These are phyloP conservation scores for Leccinum pallidistipes DNA, from an alignment of 1,284 basidiomycete genomes.

Conservation along the genomic window DNA sequence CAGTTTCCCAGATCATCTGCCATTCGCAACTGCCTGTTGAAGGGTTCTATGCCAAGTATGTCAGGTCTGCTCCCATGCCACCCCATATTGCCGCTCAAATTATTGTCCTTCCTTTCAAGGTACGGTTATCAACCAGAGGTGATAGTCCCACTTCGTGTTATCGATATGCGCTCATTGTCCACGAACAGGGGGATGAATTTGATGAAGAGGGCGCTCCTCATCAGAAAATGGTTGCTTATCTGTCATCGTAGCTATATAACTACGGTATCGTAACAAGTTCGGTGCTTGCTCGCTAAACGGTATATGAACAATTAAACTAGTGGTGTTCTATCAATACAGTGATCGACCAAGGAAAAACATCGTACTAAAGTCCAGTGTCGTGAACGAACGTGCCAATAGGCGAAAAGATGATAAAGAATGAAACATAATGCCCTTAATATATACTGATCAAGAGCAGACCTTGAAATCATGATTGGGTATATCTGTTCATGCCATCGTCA, in stretches of 20 bases:
- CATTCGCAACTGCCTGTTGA: conserved; percentile 73
- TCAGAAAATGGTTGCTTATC: conserved; percentile 67
- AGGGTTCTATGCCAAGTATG: conserved; percentile 74
- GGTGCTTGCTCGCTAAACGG: conserved; percentile 21
- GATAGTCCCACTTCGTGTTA: conserved; percentile 17
- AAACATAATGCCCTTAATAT: conserved; percentile 5
- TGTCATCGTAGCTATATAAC: conserved; percentile 42
- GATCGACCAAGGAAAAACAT: conserved; percentile 19
- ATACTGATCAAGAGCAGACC: conserved; percentile 4
- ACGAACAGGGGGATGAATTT: conserved; percentile 64
- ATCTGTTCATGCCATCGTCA: conserved; percentile 45
- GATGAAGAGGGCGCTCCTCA: conserved; percentile 81
- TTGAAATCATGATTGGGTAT: conserved; percentile 27
- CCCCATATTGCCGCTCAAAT: conserved; percentile 7
- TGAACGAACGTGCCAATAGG: conserved; percentile 23
- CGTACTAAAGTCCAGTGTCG: conserved; percentile 36
- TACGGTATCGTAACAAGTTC: conserved; percentile 28
- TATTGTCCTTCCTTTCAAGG: conserved; percentile 40
- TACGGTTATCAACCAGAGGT: conserved; percentile 69
- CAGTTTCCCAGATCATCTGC: conserved; percentile 43
- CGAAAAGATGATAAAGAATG: conserved; percentile 18
- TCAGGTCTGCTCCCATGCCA: conserved; percentile 17
- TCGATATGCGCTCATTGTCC: conserved; percentile 21
- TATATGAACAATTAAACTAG: conserved; percentile 37
- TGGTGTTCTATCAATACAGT: conserved; percentile 44